phyloP scores from a whole-genome alignment of 495 filamentous ascomycete genomes.

The Tuber aestivum region DNA sequence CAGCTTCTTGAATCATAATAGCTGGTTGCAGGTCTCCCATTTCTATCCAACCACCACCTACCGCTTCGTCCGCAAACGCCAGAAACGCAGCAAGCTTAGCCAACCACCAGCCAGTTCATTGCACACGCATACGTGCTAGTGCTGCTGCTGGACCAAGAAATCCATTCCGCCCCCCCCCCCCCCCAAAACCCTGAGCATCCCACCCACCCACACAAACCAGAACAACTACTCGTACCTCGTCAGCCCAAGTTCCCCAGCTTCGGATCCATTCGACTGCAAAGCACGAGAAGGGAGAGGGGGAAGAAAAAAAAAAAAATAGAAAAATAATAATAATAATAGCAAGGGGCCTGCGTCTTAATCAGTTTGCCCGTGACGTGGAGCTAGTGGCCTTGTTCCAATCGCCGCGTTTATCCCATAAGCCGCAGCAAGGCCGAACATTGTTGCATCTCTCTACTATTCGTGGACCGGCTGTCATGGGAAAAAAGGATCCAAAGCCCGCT shows the following conservation, averaged over 20 bases:
- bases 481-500: conserved; percentile 30
- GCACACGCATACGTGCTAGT: neutral
- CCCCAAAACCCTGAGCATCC: conserved; percentile 6
- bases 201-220: conserved; percentile 12
- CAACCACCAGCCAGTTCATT: conserved; percentile 15
- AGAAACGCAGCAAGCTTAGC: conserved; percentile 5
- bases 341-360: conserved; percentile 36
- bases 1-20: neutral
- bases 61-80: neutral
- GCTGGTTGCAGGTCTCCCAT: neutral
- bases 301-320: conserved; percentile 23
- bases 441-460: neutral
- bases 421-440: conserved; percentile 8
- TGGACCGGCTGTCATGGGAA: conserved; percentile 26
- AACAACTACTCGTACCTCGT: conserved; percentile 7
- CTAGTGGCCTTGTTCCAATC: conserved; percentile 32
- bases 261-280: conserved; percentile 14
- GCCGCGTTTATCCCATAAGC: conserved; percentile 13
- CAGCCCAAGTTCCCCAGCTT: conserved; percentile 9
- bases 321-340: no score
- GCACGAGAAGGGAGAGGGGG: conserved; percentile 22
- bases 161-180: conserved; percentile 10
- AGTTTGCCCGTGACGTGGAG: conserved; percentile 31
- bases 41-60: neutral
- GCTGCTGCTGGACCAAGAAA: conserved; percentile 20